A percentile compares a stretch with the other conserved stretches of the same genome.
Evolutionary conservation across 2,329 filamentous ascomycete species (phyloP).

Genomic region (Coniosporium uncinatum): DNA sequence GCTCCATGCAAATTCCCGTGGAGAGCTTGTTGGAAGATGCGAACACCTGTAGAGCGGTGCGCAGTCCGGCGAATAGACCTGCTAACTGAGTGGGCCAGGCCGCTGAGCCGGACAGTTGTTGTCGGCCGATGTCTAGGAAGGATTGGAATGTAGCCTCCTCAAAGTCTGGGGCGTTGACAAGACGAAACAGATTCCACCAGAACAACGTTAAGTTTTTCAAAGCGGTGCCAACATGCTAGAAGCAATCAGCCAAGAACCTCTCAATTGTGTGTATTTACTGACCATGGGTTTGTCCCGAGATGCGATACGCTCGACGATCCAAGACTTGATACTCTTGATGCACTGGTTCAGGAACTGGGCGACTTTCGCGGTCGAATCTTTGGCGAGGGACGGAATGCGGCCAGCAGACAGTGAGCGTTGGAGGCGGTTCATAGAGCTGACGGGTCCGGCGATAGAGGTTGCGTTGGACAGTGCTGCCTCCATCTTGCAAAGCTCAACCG

Average conservation of each 20-base stretch:
- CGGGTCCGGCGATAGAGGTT: not conserved
- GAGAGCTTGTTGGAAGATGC: constrained; percentile 55
- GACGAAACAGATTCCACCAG: constrained; percentile 41
- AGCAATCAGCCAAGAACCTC: too few species aligned
- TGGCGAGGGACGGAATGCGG: not conserved
- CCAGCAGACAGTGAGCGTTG: not conserved
- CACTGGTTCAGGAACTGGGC: not conserved
- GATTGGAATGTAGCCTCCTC: constrained; percentile 49
- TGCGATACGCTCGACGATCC: too few species aligned
- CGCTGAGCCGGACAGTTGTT: too few species aligned
- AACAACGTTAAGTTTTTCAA: constrained; percentile 25
- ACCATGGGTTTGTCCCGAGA: too few species aligned
- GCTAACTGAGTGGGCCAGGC: too few species aligned
- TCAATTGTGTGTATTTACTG: too few species aligned
- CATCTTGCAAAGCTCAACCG: not conserved
- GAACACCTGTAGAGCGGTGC: too few species aligned
- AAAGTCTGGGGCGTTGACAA: constrained; percentile 33
- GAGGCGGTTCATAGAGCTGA: not conserved
- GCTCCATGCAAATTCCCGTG: constrained; percentile 76
- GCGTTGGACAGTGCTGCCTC: not conserved
- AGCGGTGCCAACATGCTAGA: constrained; percentile 5
- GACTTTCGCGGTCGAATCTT: not conserved
- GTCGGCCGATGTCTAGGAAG: not conserved
- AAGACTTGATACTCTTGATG: too few species aligned
- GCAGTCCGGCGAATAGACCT: too few species aligned